A percentile compares a stretch with the other conserved stretches of the same genome.
Evolutionary conservation across 1,284 basidiomycete species (phyloP).

Genomic region (Trametes hirsuta): DNA sequence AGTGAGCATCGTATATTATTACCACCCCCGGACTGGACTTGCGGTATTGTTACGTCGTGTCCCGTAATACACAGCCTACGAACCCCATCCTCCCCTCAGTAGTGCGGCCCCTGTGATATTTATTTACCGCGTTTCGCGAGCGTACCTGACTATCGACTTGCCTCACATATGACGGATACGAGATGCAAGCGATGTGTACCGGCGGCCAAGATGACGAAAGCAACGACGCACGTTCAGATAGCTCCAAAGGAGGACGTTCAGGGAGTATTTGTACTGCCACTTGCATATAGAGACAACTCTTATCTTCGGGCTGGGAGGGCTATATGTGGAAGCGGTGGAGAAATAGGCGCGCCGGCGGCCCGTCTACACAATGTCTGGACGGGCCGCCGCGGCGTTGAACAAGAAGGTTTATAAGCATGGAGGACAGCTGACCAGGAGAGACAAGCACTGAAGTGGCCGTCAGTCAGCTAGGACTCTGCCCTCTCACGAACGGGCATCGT

Average conservation of each 20-base stretch:
- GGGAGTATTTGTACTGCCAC: no score
- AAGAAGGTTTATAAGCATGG: conserved; percentile 1
- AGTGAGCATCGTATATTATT: conserved; percentile 13
- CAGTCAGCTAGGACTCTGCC: no score
- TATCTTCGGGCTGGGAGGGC: no score
- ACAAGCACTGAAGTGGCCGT: no score
- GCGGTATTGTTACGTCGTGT: conserved; percentile 7
- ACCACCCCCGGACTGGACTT: conserved; percentile 6
- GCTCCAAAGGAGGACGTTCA: no score
- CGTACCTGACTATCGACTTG: not conserved
- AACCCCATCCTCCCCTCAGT: not conserved
- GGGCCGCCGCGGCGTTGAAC: not conserved
- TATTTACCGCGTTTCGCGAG: not conserved
- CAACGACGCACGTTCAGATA: no score
- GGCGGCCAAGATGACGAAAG: no score
- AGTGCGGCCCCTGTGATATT: not conserved
- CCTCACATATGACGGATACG: not conserved
- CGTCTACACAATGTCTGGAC: not conserved
- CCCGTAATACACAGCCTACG: conserved; percentile 17
- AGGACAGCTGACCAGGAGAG: not conserved
- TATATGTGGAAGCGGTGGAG: not conserved
- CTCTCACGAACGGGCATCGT: no score
- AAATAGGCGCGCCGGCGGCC: not conserved
- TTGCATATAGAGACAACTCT: no score
- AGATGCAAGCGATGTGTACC: no score